A percentile compares a stretch with the other conserved stretches of the same genome.
Conservation (phyloP, 2,329 filamentous ascomycete species). For the Aspergillus arachidicola region DNA sequence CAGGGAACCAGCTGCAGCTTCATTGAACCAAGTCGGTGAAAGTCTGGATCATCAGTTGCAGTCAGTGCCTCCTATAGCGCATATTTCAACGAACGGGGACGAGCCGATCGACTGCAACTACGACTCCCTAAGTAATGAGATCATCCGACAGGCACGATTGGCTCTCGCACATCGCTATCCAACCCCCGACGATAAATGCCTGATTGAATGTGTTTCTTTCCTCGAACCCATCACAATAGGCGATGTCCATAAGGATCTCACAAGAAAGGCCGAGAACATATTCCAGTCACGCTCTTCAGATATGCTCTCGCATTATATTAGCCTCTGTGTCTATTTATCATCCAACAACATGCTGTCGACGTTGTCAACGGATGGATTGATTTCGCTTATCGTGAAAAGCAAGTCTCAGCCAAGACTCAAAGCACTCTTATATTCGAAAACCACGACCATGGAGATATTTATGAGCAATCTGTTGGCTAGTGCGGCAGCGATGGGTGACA, state of each 20-base stretch:
- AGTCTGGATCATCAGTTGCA: not conserved
- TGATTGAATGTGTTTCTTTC: not conserved
- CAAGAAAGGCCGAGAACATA: not conserved
- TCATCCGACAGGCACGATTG: not conserved
- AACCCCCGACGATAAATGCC: not conserved
- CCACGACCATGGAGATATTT: conserved; percentile 20
- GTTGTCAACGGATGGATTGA: not conserved
- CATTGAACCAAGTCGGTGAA: not conserved
- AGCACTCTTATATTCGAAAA: conserved; percentile 16
- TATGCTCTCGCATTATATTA: conserved; percentile 1
- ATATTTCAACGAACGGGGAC: not conserved
- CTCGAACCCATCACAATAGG: not conserved
- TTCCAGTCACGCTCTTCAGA: conserved; percentile 5
- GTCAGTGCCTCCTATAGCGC: not conserved
- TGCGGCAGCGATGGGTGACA: conserved; percentile 18
- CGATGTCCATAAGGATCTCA: not conserved
- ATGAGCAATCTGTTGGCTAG: conserved; percentile 19
- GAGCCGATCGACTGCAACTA: not conserved
- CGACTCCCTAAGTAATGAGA: not conserved
- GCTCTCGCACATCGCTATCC: not conserved
- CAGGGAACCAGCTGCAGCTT: not conserved
- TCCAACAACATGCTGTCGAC: conserved; percentile 20
- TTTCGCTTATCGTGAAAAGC: not conserved
- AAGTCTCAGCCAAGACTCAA: not conserved
- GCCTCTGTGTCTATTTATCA: conserved; percentile 17